Percentiles rank a stretch among this genome's conserved stretches.
Conservation (phyloP, 441 rosid species). For the Lepidium campestre region DNA sequence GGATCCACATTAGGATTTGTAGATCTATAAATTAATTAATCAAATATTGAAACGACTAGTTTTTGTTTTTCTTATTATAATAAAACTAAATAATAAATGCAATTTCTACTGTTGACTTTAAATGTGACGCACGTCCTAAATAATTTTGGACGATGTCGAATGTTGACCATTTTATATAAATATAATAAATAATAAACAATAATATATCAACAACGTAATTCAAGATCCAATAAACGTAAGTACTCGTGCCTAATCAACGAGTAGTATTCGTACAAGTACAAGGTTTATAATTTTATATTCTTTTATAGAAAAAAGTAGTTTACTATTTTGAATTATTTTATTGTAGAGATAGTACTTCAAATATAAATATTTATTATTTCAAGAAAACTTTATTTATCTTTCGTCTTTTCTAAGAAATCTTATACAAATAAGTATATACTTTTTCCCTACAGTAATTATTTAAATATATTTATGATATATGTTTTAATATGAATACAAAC, state of each 20-base stretch:
- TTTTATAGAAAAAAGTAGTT: no score
- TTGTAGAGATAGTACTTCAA: no score
- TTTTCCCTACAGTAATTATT: no score
- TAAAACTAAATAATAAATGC: neutral
- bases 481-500: no score
- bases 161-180: neutral
- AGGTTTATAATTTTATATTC: neutral
- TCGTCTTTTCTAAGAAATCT: no score
- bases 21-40: neutral
- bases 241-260: neutral
- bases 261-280: neutral
- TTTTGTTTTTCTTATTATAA: neutral
- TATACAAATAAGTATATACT: no score
- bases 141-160: neutral
- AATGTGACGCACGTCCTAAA: neutral
- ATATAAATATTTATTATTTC: no score
- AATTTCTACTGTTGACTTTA: slow-evolving; percentile 4
- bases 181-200: no score
- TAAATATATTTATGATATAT: no score
- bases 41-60: neutral
- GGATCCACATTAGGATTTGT: neutral
- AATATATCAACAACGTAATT: neutral
- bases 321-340: no score
- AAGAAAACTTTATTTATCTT: no score
- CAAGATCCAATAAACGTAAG: neutral